Conservation (phyloP, 2,329 filamentous ascomycete genomes). For the Paradendryphiella salina region DNA sequence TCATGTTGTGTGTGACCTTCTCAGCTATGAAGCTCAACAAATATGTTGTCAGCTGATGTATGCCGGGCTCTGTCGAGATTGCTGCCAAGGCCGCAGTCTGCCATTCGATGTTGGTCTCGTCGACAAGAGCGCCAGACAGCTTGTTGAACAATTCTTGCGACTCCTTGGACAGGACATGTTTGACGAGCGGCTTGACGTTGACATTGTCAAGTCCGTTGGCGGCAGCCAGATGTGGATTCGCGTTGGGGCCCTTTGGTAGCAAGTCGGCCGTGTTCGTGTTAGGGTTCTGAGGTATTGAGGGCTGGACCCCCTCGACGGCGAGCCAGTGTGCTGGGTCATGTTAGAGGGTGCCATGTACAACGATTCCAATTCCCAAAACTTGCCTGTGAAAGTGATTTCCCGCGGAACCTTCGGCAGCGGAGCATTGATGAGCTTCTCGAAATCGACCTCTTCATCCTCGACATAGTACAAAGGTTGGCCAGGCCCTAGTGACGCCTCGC, state of each 20-base stretch:
- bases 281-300: constrained; percentile 94
- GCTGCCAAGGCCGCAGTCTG: constrained; percentile 84
- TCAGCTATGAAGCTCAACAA: constrained; percentile 95
- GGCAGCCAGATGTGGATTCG: constrained; percentile 81
- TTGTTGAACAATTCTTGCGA: constrained; percentile 97
- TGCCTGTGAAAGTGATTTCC: constrained; percentile 89
- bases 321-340: constrained; percentile 80
- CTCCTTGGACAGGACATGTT: constrained; percentile 95
- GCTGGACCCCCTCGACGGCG: constrained; percentile 95
- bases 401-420: constrained; percentile 91
- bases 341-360: constrained; percentile 9
- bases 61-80: constrained; percentile 82
- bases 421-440: constrained; percentile 97
- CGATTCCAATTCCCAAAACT: constrained; percentile 21
- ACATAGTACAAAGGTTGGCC: constrained; percentile 96
- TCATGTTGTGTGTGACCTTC: constrained; percentile 90
- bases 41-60: constrained; percentile 95
- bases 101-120: constrained; percentile 84
- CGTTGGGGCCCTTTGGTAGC: constrained; percentile 84
- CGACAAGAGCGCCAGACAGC: constrained; percentile 83
- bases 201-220: constrained; percentile 82
- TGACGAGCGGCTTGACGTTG: constrained; percentile 84
- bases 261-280: constrained; percentile 86
- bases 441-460: constrained; percentile 97
- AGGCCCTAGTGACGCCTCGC: constrained; percentile 89